Base-by-base conservation (phyloP, 1,139 yeast species). In the Protomyces gravidus region DNA sequence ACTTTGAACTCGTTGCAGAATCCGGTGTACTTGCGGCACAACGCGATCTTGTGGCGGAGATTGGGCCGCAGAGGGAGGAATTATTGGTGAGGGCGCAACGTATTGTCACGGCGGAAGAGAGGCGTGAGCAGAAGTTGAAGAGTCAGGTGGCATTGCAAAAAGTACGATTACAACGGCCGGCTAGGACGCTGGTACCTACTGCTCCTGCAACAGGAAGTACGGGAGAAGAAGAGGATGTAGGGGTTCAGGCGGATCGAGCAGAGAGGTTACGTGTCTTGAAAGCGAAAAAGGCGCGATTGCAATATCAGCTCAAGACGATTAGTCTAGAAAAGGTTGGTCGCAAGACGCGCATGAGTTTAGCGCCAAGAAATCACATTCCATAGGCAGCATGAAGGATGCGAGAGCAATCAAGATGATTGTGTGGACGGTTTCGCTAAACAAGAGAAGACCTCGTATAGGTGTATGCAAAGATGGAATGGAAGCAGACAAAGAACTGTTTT, bases 1-100 rank as follows among this genome's bases (percentile, higher is more conserved):
- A 62, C 36, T 62, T 62, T 40, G 61, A 55, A 23, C 42, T 62
- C 21, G 26, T 61, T 25, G 39, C 63, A 1, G 61, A 62, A 30
- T 30, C 58, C 9, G 52, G 58, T 11, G 46, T 60, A 9, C 4
- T 17, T 4, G 58, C 52, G 15, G 62, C 62, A 3, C 58, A 36
- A 9, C 52, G 36, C n/a, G 57, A 27, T 4, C 30, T 60, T 13
- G 28, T 27, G 21, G 58, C 56, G 6, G 62, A 60, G 17, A 32
- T 60, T 27, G 57, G 40, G 15, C 62, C 62, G 2, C 53, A 50
- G 40, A 39, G 56, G 50, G 42, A 49, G 23, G 62, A 30, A 17
- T 33, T 60, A 21, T 45, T 60, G 13, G 25, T 45, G 17, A 47
- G 62, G 5, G 62, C 62, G 30, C 62, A 60, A 17, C 45, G 40